Evolutionary conservation across 2,329 filamentous ascomycete genomes (phyloP), one percentile per base, ranked within the genome.

Genomic region (Trichoderma lentiforme): DNA sequence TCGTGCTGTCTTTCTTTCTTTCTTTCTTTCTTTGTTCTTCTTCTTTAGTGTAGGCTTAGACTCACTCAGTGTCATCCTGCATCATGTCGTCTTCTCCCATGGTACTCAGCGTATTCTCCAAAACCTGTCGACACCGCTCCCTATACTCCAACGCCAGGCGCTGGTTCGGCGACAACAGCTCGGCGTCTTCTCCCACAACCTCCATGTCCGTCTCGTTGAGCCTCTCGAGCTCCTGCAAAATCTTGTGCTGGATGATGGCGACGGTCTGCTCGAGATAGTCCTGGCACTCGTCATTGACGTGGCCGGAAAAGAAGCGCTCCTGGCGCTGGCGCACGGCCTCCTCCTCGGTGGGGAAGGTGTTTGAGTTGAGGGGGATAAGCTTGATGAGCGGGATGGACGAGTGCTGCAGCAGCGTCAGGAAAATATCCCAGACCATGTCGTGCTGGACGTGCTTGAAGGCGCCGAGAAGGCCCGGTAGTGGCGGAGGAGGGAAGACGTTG

Each of bases 391-490:
- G 79, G 4, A 58, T 26, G 64, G 70, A 61, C 24, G 78, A 80
- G 53, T 75, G 77, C n/a, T 77, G 82, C 70, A 79, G 81, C 24
- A 84, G 81, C 0, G 80, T 79, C 67, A 78, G 78, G 57, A 84
- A 80, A 1, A 89, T 82, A 70, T 88, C 84, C 79, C 84, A 85
- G 6, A 88, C 80, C 76, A 90, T 84, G 7, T 83, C 83, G 63
- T 86, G 85, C 75, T 88, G 86, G 8, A 89, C 82, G 72, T 88
- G 85, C 6, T 82, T 79, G 69, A 89, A 87, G 5, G 81, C 81
- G 2, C 80, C 78, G 3, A 84, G 77, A 1, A 81, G 72, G 0
- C 56, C 28, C 1, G 82, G 77, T 0, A 56, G 69, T 1, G 61
- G 63, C 7, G 73, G 70, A 18, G 71, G 71, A 0, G 76, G 72